Percentiles rank a stretch among this genome's conserved stretches.
phyloP scores from a whole-genome alignment of 495 filamentous ascomycete genomes.

The Daldinia grandis region DNA sequence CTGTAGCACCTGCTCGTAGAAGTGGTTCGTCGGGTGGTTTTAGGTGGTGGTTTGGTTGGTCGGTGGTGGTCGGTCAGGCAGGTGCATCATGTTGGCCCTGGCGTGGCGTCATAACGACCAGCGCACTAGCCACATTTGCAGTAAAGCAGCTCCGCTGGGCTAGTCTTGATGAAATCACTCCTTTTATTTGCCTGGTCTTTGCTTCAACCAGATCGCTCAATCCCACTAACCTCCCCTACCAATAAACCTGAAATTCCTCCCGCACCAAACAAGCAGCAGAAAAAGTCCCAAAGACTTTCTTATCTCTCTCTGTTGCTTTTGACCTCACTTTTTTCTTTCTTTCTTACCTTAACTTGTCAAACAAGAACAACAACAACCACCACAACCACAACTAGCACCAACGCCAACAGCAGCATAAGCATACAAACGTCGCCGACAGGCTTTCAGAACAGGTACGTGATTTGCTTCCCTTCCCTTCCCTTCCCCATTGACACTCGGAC shows the following conservation, averaged over 20 bases:
- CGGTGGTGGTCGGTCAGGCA: constrained; percentile 25
- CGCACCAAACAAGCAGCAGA: constrained; percentile 30
- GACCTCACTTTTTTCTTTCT: background rate
- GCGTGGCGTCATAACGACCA: constrained; percentile 41
- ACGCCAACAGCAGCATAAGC: background rate
- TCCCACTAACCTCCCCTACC: constrained; percentile 33
- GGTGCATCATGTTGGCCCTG: constrained; percentile 34
- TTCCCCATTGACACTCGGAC: background rate
- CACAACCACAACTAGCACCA: too few species aligned
- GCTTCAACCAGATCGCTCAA: constrained; percentile 39
- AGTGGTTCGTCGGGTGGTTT: background rate
- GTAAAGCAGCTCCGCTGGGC: constrained; percentile 18
- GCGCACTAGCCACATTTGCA: constrained; percentile 34
- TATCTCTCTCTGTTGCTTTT: background rate
- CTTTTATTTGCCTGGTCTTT: constrained; percentile 19
- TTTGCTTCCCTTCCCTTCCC: background rate
- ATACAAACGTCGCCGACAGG: background rate
- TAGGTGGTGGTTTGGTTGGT: constrained; percentile 5
- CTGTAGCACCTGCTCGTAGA: constrained; percentile 18
- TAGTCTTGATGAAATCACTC: constrained; percentile 42
- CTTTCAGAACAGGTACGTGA: background rate
- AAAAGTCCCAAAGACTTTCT: constrained; percentile 1
- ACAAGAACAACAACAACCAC: background rate
- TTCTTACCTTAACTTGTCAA: background rate
- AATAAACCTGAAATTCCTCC: constrained; percentile 37